Percentiles rank a stretch among this genome's conserved stretches.
Conservation (phyloP, 2,329 filamentous ascomycete genomes). For the Pezicula neosporulosa region DNA sequence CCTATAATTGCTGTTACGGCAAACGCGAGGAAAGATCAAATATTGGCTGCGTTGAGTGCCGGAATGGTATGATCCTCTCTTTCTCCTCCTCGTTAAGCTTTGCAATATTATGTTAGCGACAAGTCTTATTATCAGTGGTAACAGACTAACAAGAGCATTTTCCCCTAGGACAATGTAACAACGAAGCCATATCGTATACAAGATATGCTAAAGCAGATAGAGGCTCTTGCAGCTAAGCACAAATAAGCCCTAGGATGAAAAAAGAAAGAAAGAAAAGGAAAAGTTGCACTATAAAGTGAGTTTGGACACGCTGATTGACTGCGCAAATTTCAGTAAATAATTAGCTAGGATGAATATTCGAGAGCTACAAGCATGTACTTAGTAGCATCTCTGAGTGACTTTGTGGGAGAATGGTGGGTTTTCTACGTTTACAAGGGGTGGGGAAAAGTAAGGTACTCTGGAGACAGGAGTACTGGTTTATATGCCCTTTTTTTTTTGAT, state of each 20-base stretch:
- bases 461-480: too few species aligned
- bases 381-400: too few species aligned
- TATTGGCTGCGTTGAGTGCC: conserved; percentile 62
- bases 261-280: neutral
- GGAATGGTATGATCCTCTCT: conserved; percentile 56
- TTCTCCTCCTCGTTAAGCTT: neutral
- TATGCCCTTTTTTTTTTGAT: too few species aligned
- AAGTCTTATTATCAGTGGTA: too few species aligned
- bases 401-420: too few species aligned
- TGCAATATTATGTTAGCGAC: neutral
- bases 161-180: conserved; percentile 17
- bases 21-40: conserved; percentile 71
- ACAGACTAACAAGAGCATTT: neutral
- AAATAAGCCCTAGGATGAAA: neutral
- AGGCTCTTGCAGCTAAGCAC: conserved; percentile 11
- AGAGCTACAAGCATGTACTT: too few species aligned
- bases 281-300: neutral
- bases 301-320: neutral
- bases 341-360: too few species aligned
- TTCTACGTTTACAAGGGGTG: too few species aligned
- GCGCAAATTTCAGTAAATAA: too few species aligned
- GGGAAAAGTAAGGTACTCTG: too few species aligned
- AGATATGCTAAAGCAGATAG: conserved; percentile 20
- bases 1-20: conserved; percentile 75
- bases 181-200: conserved; percentile 21